phyloP scores from a whole-genome alignment of 2,329 filamentous ascomycete genomes.

The Talaromyces sp. region DNA sequence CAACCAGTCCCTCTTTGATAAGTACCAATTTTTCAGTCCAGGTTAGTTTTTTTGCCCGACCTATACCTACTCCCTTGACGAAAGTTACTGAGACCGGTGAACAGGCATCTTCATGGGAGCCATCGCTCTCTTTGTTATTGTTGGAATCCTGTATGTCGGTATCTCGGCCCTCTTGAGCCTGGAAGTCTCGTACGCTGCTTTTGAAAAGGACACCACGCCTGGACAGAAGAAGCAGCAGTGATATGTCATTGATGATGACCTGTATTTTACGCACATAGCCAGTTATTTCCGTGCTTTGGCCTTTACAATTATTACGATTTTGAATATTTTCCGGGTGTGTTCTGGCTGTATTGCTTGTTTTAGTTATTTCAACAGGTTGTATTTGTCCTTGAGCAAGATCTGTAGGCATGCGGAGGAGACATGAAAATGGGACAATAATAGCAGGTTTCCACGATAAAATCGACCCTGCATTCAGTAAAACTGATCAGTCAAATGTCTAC shows the following conservation, averaged over 20 bases:
- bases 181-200: conserved; percentile 86
- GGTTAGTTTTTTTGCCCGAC: conserved; percentile 50
- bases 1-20: conserved; percentile 60
- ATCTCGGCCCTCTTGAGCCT: conserved; percentile 71
- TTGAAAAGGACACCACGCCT: conserved; percentile 94
- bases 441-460: background rate
- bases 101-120: conserved; percentile 85
- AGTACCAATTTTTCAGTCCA: conserved; percentile 90
- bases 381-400: background rate
- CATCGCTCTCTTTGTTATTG: conserved; percentile 61
- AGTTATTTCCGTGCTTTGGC: background rate
- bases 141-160: conserved; percentile 73
- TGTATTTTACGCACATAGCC: conserved; percentile 1
- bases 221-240: conserved; percentile 76
- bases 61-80: background rate
- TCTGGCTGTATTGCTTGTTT: background rate
- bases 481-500: background rate
- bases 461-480: background rate
- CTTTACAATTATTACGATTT: background rate
- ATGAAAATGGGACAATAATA: background rate
- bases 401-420: background rate
- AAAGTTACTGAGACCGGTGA: conserved; percentile 1
- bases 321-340: background rate
- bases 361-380: background rate
- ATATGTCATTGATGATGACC: conserved; percentile 21